Percentiles rank a stretch among this genome's conserved stretches.
These are phyloP conservation scores for Phytophthora syringae DNA, from an alignment of 352 stramenopile species.

Conservation along the genomic window DNA sequence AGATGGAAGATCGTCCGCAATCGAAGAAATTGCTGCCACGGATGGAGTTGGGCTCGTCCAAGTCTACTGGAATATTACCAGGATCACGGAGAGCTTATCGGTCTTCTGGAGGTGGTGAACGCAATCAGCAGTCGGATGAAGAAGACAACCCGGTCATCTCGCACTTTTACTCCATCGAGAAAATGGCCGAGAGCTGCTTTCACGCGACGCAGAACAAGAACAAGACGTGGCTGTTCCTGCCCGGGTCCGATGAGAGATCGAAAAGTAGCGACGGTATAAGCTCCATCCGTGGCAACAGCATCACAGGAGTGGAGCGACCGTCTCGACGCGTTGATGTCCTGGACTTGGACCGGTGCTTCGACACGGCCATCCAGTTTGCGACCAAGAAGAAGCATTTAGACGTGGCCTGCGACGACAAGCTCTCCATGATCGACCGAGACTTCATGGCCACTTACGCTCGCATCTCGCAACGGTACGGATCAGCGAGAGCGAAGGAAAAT, in stretches of 20 bases:
- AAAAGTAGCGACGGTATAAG: conserved; percentile 54
- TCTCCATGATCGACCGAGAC: conserved; percentile 72
- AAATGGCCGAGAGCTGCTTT: conserved; percentile 70
- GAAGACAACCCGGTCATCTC: conserved; percentile 48
- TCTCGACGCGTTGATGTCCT: conserved; percentile 70
- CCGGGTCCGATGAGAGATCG: conserved; percentile 61
- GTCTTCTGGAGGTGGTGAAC: not conserved
- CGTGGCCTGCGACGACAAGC: conserved; percentile 47
- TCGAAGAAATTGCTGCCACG: conserved; percentile 50
- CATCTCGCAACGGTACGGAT: conserved; percentile 42
- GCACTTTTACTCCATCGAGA: conserved; percentile 85
- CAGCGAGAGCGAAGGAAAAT: not conserved
- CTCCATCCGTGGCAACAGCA: conserved; percentile 41
- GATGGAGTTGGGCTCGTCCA: conserved; percentile 37
- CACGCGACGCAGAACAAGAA: conserved; percentile 73
- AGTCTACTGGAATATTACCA: conserved; percentile 30
- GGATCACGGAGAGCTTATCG: not conserved
- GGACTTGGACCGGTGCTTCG: conserved; percentile 76
- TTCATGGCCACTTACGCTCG: conserved; percentile 64
- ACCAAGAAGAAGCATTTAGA: conserved; percentile 56
- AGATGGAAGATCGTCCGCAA: not conserved
- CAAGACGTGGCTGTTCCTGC: conserved; percentile 81
- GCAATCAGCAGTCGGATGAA: conserved; percentile 35
- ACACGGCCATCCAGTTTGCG: conserved; percentile 68
- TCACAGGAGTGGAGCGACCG: conserved; percentile 66